Conservation (phyloP, 2,329 filamentous ascomycete species). For the Lachnellula suecica region DNA sequence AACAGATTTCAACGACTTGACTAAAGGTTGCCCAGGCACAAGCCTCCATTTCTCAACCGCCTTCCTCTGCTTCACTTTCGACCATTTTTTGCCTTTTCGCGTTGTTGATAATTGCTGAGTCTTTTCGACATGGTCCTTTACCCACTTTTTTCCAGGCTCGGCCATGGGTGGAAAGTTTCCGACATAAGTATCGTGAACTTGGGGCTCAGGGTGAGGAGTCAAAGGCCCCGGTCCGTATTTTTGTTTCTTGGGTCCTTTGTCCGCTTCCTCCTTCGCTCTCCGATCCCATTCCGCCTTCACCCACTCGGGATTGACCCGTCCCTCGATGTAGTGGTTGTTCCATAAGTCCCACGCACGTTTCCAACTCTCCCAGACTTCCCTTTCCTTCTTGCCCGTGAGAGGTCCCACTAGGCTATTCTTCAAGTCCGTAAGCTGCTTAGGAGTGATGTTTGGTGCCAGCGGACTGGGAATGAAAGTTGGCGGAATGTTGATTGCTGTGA, state of each 20-base stretch:
- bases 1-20: too few relatives aligned
- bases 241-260: constrained; percentile 3
- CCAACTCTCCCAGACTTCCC: constrained; percentile 29
- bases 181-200: background rate
- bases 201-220: background rate
- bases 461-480: constrained; percentile 18
- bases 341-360: constrained; percentile 33
- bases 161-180: background rate
- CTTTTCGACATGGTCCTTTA: background rate
- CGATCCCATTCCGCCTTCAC: constrained; percentile 18
- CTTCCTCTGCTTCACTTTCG: background rate
- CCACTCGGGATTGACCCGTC: constrained; percentile 23
- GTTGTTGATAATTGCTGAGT: too few relatives aligned
- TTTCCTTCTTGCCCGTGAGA: constrained; percentile 8
- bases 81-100: too few relatives aligned
- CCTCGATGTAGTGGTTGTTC: constrained; percentile 31
- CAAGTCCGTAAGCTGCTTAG: constrained; percentile 13
- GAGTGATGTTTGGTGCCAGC: constrained; percentile 19
- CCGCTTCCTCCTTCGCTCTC: constrained; percentile 13
- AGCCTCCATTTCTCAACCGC: background rate
- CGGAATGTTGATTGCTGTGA: constrained; percentile 12
- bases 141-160: background rate
- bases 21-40: background rate
- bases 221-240: background rate
- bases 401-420: constrained; percentile 10